Percentiles rank a stretch among this genome's conserved stretches.
phyloP scores from a whole-genome alignment of 2,329 filamentous ascomycete genomes.

The Thermomyces lanuginosus region DNA sequence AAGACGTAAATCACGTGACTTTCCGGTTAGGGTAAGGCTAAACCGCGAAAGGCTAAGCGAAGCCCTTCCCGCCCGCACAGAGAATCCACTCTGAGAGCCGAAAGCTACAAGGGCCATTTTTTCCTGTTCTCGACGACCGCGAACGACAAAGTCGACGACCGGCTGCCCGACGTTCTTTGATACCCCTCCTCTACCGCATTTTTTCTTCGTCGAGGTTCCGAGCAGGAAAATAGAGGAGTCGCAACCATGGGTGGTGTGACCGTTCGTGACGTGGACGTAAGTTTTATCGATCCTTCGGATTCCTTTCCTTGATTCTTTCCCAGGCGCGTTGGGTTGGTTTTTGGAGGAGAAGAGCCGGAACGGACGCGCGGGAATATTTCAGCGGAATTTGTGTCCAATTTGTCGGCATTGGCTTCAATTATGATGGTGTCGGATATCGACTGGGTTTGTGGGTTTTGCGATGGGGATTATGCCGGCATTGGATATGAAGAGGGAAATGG shows the following conservation, averaged over 20 bases:
- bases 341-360: neutral
- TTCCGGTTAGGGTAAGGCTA: conserved; percentile 19
- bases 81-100: conserved; percentile 17
- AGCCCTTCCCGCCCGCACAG: conserved; percentile 15
- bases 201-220: conserved; percentile 9
- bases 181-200: conserved; percentile 16
- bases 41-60: conserved; percentile 26
- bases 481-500: too few relatives aligned
- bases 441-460: neutral
- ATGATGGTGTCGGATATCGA: neutral
- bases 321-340: neutral
- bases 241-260: conserved; percentile 51
- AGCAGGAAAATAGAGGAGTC: conserved; percentile 17
- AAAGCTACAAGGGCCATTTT: conserved; percentile 10
- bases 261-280: conserved; percentile 51
- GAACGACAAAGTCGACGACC: conserved; percentile 25
- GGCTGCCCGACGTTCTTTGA: too few relatives aligned
- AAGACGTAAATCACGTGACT: conserved; percentile 1
- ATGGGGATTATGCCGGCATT: neutral
- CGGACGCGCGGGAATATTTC: conserved; percentile 1
- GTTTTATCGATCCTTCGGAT: conserved; percentile 11
- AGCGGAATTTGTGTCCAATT: neutral
- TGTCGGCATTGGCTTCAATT: neutral
- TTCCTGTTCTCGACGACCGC: conserved; percentile 16
- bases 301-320: neutral